Conservation (phyloP, 2,329 filamentous ascomycete species). For the Zymoseptoria tritici region DNA sequence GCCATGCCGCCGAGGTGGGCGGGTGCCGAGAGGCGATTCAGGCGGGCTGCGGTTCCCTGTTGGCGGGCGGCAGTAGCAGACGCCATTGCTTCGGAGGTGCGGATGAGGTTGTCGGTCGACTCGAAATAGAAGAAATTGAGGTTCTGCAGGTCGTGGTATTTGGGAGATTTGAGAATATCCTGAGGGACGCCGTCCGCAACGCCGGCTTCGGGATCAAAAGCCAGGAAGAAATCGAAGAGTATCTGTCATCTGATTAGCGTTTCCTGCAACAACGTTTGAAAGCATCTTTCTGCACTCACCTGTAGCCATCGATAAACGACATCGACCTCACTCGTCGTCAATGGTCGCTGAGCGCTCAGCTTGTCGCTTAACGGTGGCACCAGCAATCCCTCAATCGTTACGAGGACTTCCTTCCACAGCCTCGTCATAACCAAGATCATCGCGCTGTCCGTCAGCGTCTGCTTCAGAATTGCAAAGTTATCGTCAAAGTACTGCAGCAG, state of each 20-base stretch:
- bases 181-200: conserved; percentile 82
- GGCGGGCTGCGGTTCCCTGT: conserved; percentile 42
- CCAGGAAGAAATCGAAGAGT: conserved; percentile 91
- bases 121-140: conserved; percentile 99
- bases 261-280: conserved; percentile 1
- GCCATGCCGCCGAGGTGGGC: conserved; percentile 27
- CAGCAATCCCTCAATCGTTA: conserved; percentile 80
- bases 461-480: conserved; percentile 98
- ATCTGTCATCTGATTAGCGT: conserved; percentile 37
- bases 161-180: conserved; percentile 89
- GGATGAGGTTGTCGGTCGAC: conserved; percentile 78
- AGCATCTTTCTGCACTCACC: conserved; percentile 18
- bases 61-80: conserved; percentile 74
- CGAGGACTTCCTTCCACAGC: conserved; percentile 93
- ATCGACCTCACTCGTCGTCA: conserved; percentile 82
- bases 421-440: conserved; percentile 98
- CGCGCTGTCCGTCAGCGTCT: conserved; percentile 87
- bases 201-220: conserved; percentile 72
- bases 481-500: conserved; percentile 94
- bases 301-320: conserved; percentile 93
- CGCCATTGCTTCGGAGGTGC: conserved; percentile 94
- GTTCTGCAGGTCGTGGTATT: conserved; percentile 94
- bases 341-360: conserved; percentile 72
- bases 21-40: conserved; percentile 65
- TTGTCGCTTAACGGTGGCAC: conserved; percentile 95